Percentiles rank a stretch among this genome's conserved stretches.
These are phyloP conservation scores for Coemansia sp. DNA, from an alignment of 192 early-diverging fungal genomes.

Conservation along the genomic window DNA sequence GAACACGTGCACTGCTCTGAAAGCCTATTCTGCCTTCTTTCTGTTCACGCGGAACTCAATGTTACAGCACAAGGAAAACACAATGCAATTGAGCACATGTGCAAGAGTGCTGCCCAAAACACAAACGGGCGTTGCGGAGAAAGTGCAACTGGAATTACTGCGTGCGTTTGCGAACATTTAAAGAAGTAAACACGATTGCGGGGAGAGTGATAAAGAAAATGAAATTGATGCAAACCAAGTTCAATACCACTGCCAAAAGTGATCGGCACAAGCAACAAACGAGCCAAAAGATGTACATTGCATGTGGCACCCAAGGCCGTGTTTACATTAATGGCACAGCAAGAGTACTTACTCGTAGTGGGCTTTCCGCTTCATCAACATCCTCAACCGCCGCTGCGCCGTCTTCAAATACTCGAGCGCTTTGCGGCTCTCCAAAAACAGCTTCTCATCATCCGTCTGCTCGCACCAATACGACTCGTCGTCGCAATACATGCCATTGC, in stretches of 20 bases:
- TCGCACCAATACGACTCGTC: constrained; percentile 20
- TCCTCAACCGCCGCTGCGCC: constrained; percentile 24
- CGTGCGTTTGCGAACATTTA: too few species aligned
- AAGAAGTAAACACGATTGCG: too few species aligned
- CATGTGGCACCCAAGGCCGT: background rate
- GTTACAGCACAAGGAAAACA: background rate
- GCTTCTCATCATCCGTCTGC: constrained; percentile 21
- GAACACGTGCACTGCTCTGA: background rate
- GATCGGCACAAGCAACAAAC: background rate
- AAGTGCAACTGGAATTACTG: too few species aligned
- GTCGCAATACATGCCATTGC: constrained; percentile 48
- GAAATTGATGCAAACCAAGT: background rate
- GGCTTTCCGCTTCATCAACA: constrained; percentile 22
- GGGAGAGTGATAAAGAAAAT: background rate
- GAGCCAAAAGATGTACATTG: background rate
- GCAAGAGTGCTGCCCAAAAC: too few species aligned
- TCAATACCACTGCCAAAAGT: background rate
- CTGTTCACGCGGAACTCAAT: background rate
- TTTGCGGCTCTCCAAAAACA: constrained; percentile 31
- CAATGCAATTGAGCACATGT: background rate
- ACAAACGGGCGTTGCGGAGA: too few species aligned
- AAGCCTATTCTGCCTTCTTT: background rate
- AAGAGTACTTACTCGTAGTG: constrained; percentile 39
- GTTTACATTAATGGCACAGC: background rate
- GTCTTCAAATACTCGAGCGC: constrained; percentile 32